Percentiles rank a stretch among this genome's conserved stretches.
phyloP scores from a whole-genome alignment of 2,329 filamentous ascomycete genomes.

The Aspergillus sp. region DNA sequence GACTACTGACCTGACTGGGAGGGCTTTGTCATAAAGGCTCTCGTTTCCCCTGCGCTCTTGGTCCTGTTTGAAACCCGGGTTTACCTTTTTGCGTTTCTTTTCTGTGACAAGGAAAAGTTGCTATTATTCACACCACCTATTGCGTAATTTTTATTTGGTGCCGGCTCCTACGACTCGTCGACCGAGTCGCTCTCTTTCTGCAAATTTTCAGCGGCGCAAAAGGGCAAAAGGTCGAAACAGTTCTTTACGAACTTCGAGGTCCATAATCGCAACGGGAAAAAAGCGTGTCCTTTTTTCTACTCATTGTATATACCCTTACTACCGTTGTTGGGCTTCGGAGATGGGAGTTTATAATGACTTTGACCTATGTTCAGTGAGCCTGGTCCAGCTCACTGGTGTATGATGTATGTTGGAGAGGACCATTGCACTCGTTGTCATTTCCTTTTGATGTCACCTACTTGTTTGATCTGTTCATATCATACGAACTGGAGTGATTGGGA shows the following conservation, averaged over 20 bases:
- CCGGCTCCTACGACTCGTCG: slow-evolving; percentile 17
- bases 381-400: slow-evolving; percentile 26
- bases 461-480: slow-evolving; percentile 16
- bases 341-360: slow-evolving; percentile 23
- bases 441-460: slow-evolving; percentile 15
- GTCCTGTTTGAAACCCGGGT: not conserved
- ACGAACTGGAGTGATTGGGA: slow-evolving; percentile 32
- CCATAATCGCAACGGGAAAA: slow-evolving; percentile 25
- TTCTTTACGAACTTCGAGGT: slow-evolving; percentile 20
- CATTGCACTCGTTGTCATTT: slow-evolving; percentile 23
- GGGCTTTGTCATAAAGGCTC: slow-evolving; percentile 4
- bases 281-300: slow-evolving; percentile 23
- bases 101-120: slow-evolving; percentile 24
- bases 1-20: slow-evolving; percentile 26
- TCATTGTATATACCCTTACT: slow-evolving; percentile 30
- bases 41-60: slow-evolving; percentile 11
- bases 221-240: slow-evolving; percentile 19
- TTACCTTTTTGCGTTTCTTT: slow-evolving; percentile 20
- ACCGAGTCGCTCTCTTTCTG: slow-evolving; percentile 19
- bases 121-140: slow-evolving; percentile 12
- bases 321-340: slow-evolving; percentile 26
- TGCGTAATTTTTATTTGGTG: slow-evolving; percentile 16
- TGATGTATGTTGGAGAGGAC: slow-evolving; percentile 32
- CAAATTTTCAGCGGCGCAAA: slow-evolving; percentile 15
- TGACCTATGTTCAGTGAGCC: slow-evolving; percentile 19